A percentile compares a stretch with the other conserved stretches of the same genome.
Conservation (phyloP, 2,329 filamentous ascomycete species). For the Malbranchea cinnamomea region DNA sequence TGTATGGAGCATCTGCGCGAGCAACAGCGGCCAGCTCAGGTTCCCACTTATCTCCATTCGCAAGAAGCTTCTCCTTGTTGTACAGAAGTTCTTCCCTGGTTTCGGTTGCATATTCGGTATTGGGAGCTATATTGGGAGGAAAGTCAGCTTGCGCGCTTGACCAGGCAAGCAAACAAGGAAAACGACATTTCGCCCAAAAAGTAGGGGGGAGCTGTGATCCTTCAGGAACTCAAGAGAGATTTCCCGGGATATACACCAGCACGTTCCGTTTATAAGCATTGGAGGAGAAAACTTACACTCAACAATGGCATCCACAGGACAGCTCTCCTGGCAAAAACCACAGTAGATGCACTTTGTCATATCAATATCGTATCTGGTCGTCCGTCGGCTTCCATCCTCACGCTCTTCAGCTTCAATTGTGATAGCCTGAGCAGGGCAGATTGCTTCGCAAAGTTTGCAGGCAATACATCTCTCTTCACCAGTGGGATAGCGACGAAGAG, state of each 20-base stretch:
- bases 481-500: slow-evolving; percentile 85
- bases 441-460: slow-evolving; percentile 97
- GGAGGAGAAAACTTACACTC: slow-evolving; percentile 52
- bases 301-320: slow-evolving; percentile 90
- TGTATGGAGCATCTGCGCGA: slow-evolving; percentile 83
- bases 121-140: slow-evolving; percentile 37
- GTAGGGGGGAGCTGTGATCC: background rate
- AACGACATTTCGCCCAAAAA: too few species aligned
- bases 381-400: slow-evolving; percentile 85
- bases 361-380: slow-evolving; percentile 96
- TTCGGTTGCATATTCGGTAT: slow-evolving; percentile 61
- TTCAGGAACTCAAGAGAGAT: too few species aligned
- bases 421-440: slow-evolving; percentile 95
- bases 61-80: slow-evolving; percentile 88
- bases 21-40: slow-evolving; percentile 86
- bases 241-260: too few species aligned
- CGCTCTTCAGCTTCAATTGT: slow-evolving; percentile 99
- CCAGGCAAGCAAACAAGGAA: too few species aligned
- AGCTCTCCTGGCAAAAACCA: slow-evolving; percentile 97
- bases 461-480: slow-evolving; percentile 98
- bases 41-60: slow-evolving; percentile 95
- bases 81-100: slow-evolving; percentile 87
- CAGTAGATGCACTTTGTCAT: slow-evolving; percentile 99
- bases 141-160: too few species aligned
- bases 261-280: too few species aligned